phyloP scores from a whole-genome alignment of 192 early-diverging fungal species.

The Linnemannia zychae region DNA sequence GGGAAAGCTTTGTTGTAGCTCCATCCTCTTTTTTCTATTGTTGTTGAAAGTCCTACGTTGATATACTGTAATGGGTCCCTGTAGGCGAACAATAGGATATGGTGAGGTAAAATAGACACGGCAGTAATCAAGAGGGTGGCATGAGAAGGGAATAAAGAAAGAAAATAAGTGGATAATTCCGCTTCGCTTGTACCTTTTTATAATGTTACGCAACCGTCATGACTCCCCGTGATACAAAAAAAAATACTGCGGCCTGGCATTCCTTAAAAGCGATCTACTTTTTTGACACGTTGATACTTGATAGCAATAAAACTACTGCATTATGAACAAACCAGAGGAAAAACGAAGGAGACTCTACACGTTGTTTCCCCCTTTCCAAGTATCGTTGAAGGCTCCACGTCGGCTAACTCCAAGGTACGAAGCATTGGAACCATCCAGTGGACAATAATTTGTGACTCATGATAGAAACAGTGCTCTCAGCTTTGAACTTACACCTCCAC shows the following conservation, averaged over 20 bases:
- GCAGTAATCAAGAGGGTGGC: too few relatives aligned
- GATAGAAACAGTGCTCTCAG: background rate
- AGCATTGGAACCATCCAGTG: conserved; percentile 5
- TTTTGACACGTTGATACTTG: background rate
- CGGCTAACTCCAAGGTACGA: conserved; percentile 12
- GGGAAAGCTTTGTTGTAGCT: background rate
- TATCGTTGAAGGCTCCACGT: background rate
- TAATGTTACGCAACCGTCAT: too few relatives aligned
- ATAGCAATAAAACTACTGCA: background rate
- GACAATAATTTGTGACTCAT: conserved; percentile 22
- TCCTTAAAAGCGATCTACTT: background rate
- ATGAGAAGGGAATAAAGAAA: background rate
- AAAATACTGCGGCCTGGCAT: background rate
- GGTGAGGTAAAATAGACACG: too few relatives aligned
- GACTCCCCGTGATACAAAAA: too few relatives aligned
- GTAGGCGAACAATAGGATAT: too few relatives aligned
- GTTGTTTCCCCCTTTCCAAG: background rate
- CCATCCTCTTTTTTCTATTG: background rate
- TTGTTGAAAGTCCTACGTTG: background rate
- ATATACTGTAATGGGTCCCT: too few relatives aligned
- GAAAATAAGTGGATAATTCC: too few relatives aligned
- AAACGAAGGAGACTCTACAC: background rate
- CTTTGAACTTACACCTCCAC: conserved; percentile 54
- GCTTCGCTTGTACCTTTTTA: too few relatives aligned
- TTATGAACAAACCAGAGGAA: background rate